Percentiles rank a stretch among this genome's conserved stretches.
Evolutionary conservation across 768 basidiomycete species (phyloP).

Genomic region (Epithele typhae): DNA sequence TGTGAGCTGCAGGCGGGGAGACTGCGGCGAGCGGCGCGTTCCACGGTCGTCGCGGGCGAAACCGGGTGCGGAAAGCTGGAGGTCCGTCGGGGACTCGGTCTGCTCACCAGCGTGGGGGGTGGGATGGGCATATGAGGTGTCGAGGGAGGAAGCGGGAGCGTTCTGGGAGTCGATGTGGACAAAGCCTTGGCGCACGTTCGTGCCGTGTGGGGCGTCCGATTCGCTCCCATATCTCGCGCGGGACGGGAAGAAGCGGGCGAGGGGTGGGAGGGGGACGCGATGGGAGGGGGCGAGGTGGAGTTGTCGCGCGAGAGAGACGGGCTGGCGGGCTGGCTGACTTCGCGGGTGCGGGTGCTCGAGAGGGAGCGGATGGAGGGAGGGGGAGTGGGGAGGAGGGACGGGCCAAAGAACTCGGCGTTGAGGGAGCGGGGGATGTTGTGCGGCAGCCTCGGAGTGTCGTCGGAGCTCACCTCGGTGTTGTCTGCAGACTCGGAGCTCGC

Average conservation of each 20-base stretch:
- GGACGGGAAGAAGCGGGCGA: constrained; percentile 34
- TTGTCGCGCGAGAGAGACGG: constrained; percentile 17
- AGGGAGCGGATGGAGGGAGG: constrained; percentile 22
- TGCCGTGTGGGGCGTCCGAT: constrained; percentile 14
- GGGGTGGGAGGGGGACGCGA: constrained; percentile 26
- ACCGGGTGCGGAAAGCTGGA: neutral
- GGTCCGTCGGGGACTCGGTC: constrained; percentile 7
- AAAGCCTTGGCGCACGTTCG: constrained; percentile 16
- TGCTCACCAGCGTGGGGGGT: constrained; percentile 6
- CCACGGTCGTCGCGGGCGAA: neutral
- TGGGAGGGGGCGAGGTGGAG: constrained; percentile 19
- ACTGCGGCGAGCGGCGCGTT: constrained; percentile 1
- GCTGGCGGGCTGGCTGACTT: neutral
- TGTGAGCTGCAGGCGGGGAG: neutral
- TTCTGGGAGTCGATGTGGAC: constrained; percentile 9
- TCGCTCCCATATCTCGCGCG: constrained; percentile 31
- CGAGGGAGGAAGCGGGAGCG: no score
- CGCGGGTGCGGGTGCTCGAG: constrained; percentile 6
- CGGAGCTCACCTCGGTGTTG: constrained; percentile 13
- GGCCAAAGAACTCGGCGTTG: constrained; percentile 24
- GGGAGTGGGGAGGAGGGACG: constrained; percentile 17
- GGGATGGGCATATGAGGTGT: no score
- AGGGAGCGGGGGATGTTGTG: constrained; percentile 21
- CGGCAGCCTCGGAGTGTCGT: constrained; percentile 18
- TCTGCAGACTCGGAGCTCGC: constrained; percentile 11